These are phyloP conservation scores for Zizania palustris DNA, from an alignment of 202 grass and related monocot species.

Conservation along the genomic window DNA sequence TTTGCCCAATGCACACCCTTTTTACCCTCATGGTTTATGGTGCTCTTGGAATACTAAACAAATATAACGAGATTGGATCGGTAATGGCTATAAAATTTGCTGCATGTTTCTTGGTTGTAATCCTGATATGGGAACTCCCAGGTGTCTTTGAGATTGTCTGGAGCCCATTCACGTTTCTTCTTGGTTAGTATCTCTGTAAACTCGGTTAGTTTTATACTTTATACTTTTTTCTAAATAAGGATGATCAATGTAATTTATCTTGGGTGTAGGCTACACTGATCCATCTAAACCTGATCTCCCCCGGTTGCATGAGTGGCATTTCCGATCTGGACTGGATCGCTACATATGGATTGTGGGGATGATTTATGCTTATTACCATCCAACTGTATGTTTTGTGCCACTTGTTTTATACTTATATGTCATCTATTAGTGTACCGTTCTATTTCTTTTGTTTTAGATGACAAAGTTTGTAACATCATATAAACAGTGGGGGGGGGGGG, in stretches of 20 bases:
- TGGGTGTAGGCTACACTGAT: conserved; percentile 74
- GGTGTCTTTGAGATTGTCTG: conserved; percentile 86
- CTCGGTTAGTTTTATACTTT: conserved; percentile 17
- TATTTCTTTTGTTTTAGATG: conserved; percentile 24
- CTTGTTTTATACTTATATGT: conserved; percentile 30
- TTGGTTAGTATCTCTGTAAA: conserved; percentile 52
- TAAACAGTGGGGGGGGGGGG: not conserved
- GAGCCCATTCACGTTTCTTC: conserved; percentile 89
- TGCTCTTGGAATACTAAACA: conserved; percentile 89
- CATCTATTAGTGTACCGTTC: not conserved
- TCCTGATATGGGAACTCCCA: conserved; percentile 93
- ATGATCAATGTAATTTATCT: conserved; percentile 20
- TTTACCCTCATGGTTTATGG: conserved; percentile 98
- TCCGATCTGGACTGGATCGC: conserved; percentile 93
- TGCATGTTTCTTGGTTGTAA: conserved; percentile 80
- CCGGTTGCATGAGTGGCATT: conserved; percentile 89
- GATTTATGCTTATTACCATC: conserved; percentile 99
- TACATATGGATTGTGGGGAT: conserved; percentile 99
- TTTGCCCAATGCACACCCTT: conserved; percentile 98
- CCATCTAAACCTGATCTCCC: conserved; percentile 88
- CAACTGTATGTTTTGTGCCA: conserved; percentile 62
- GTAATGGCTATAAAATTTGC: conserved; percentile 87
- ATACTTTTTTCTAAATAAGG: not conserved
- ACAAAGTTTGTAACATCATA: not conserved
- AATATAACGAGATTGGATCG: conserved; percentile 82